A percentile compares a stretch with the other conserved stretches of the same genome.
Conservation (phyloP, 305 asterid species). For the Monarda citriodora region DNA sequence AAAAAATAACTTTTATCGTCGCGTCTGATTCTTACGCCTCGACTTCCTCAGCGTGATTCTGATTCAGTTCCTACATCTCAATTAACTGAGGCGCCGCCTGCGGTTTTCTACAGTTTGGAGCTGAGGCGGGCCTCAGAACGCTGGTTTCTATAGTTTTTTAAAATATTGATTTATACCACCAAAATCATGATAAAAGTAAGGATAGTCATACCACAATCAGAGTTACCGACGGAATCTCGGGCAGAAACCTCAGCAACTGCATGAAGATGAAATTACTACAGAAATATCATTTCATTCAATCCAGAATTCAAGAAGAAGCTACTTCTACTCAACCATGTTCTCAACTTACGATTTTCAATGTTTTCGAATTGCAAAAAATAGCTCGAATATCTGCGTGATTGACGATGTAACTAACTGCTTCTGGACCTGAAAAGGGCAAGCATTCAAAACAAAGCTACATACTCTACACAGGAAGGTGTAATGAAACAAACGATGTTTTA, state of each 20-base stretch:
- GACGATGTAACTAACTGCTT: slow-evolving; percentile 65
- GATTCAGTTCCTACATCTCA: too few relatives aligned
- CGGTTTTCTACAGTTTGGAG: too few relatives aligned
- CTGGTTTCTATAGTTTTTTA: too few relatives aligned
- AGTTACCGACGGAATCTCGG: slow-evolving; percentile 54
- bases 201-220: slow-evolving; percentile 53
- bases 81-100: too few relatives aligned
- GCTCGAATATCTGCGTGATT: slow-evolving; percentile 63
- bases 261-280: slow-evolving; percentile 16
- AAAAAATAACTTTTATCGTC: too few relatives aligned
- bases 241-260: slow-evolving; percentile 56
- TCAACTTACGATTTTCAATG: slow-evolving; percentile 46
- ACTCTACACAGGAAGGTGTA: not conserved
- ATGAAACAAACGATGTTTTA: not conserved
- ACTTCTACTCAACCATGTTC: not conserved
- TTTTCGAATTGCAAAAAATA: slow-evolving; percentile 59
- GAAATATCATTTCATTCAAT: not conserved
- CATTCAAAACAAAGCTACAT: not conserved
- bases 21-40: too few relatives aligned
- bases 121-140: too few relatives aligned
- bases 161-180: too few relatives aligned
- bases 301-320: not conserved
- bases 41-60: too few relatives aligned
- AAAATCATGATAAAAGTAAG: not conserved
- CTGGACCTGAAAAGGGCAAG: slow-evolving; percentile 55